Conservation (phyloP, 192 early-diverging fungal species). For the Chytriomyces confervae region DNA sequence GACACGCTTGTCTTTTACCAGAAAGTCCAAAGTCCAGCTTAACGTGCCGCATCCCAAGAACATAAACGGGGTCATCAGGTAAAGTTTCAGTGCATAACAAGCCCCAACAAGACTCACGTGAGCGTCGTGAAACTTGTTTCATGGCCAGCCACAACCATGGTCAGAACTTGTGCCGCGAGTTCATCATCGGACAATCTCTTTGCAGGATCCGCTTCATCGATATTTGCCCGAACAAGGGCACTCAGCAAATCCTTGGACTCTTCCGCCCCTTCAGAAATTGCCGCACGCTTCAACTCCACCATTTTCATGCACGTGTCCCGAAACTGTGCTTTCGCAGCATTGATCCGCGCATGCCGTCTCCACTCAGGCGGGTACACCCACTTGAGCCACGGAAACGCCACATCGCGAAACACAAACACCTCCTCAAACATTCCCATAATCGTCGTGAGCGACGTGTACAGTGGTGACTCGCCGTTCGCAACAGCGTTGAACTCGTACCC, state of each 20-base stretch:
- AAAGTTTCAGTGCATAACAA: too few relatives aligned
- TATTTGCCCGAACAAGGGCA: conserved; percentile 8
- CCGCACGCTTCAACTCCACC: not conserved
- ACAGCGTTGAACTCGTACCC: conserved; percentile 26
- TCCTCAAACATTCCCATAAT: not conserved
- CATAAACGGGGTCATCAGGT: not conserved
- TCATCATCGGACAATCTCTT: conserved; percentile 15
- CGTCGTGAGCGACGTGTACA: not conserved
- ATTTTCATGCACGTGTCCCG: not conserved
- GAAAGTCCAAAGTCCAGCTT: conserved; percentile 13
- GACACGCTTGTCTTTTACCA: not conserved
- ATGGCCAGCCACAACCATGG: conserved; percentile 21
- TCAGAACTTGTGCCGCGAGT: conserved; percentile 7
- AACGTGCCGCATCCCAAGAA: not conserved
- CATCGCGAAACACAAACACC: not conserved
- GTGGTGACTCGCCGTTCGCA: not conserved
- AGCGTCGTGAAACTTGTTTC: not conserved
- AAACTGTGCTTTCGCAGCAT: not conserved
- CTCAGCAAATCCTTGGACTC: conserved; percentile 5
- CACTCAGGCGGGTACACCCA: not conserved
- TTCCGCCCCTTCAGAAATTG: not conserved
- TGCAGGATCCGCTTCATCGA: not conserved
- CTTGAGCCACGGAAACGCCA: not conserved
- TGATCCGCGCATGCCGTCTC: not conserved
- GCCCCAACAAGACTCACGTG: not conserved